A percentile compares a stretch with the other conserved stretches of the same genome.
These are phyloP conservation scores for Phytopythium aichiense DNA, from an alignment of 352 stramenopile species.

Conservation along the genomic window DNA sequence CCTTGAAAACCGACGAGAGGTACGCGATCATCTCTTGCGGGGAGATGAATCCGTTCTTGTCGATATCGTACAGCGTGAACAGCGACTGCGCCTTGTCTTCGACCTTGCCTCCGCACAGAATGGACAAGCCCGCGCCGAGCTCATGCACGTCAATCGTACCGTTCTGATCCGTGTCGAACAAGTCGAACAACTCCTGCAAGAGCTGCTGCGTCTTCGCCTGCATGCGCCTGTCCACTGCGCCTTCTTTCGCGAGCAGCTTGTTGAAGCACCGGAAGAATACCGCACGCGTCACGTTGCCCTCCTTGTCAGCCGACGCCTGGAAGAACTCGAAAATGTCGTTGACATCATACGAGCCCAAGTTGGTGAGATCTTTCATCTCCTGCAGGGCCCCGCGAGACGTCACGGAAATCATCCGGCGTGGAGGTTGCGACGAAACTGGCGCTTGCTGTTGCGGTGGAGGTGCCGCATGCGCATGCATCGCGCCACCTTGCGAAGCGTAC, in stretches of 20 bases:
- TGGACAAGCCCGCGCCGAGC: conserved; percentile 80
- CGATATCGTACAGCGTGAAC: conserved; percentile 83
- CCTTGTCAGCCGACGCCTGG: conserved; percentile 50
- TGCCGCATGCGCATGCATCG: background rate
- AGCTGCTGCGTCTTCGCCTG: conserved; percentile 45
- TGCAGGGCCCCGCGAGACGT: conserved; percentile 46
- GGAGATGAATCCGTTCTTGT: conserved; percentile 79
- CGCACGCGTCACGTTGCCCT: conserved; percentile 57
- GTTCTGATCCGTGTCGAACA: conserved; percentile 83
- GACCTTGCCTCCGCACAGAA: conserved; percentile 76
- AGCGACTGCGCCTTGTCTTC: conserved; percentile 71
- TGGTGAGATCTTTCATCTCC: conserved; percentile 79
- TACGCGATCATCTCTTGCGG: conserved; percentile 81
- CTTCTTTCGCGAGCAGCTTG: conserved; percentile 60
- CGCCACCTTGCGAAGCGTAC: conserved; percentile 44
- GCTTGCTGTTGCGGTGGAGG: background rate
- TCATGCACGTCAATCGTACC: conserved; percentile 83
- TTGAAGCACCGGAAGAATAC: conserved; percentile 85
- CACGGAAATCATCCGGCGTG: conserved; percentile 14
- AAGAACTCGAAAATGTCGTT: conserved; percentile 89
- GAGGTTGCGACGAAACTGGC: background rate
- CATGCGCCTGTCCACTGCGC: conserved; percentile 27
- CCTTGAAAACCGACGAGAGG: conserved; percentile 80
- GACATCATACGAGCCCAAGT: conserved; percentile 74
- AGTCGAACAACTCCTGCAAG: conserved; percentile 67